Percentiles rank a stretch among this genome's conserved stretches.
Conservation (phyloP, 148 eudicot genomes). For the Amaranthus palmeri region DNA sequence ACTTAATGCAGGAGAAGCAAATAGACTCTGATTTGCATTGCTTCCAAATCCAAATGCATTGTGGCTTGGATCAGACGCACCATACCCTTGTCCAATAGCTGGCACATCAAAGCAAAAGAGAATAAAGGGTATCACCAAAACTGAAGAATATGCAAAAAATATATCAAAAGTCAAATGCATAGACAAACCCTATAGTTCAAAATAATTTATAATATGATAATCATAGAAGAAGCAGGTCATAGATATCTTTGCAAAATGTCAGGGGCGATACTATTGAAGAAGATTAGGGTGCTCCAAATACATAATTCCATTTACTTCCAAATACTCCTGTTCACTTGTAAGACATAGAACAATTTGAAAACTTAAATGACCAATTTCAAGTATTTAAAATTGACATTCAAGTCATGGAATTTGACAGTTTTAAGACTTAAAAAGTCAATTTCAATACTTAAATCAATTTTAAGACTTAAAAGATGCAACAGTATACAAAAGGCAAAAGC, state of each 20-base stretch:
- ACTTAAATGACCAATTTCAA: not conserved
- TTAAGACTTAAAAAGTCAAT: too few relatives aligned
- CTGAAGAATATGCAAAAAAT: not conserved
- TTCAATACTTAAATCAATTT: too few relatives aligned
- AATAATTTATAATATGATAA: too few relatives aligned
- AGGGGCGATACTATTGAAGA: not conserved
- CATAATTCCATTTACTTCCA: conserved; percentile 14
- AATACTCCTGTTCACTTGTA: conserved; percentile 7
- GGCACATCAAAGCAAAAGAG: conserved; percentile 3
- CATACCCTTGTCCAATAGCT: conserved; percentile 18
- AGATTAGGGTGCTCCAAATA: conserved; percentile 13
- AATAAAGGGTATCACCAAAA: not conserved
- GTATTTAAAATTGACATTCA: too few relatives aligned
- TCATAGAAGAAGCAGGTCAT: too few relatives aligned
- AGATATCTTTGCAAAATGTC: conserved; percentile 1
- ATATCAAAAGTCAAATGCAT: not conserved
- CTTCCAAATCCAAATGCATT: conserved; percentile 2
- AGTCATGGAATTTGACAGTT: too few relatives aligned
- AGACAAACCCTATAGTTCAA: not conserved
- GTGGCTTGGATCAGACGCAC: not conserved
- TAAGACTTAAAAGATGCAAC: too few relatives aligned
- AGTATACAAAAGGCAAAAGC: too few relatives aligned
- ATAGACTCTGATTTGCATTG: conserved; percentile 1
- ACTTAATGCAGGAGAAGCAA: not conserved
- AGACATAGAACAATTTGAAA: conserved; percentile 7